Conservation (phyloP, 305 asterid species). For the Ilex paraguariensis region DNA sequence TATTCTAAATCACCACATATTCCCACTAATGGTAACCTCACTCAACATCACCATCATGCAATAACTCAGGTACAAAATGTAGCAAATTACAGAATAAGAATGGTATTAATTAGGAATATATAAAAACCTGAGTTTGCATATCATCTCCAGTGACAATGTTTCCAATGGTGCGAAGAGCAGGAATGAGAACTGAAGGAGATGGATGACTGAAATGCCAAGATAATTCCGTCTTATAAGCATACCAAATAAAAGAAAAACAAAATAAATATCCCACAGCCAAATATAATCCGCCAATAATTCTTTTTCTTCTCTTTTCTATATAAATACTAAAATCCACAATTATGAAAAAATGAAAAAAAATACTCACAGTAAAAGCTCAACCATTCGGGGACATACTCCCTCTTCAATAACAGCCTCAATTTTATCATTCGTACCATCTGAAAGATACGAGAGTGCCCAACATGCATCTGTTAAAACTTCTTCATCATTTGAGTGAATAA, state of each 20-base stretch:
- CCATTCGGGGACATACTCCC: conserved; percentile 79
- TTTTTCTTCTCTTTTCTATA: too few relatives aligned
- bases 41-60: too few relatives aligned
- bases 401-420: conserved; percentile 91
- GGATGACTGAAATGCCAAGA: conserved; percentile 56
- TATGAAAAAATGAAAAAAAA: not conserved
- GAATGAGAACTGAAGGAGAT: conserved; percentile 82
- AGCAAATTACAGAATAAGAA: not conserved
- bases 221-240: not conserved
- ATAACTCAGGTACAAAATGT: not conserved
- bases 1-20: too few relatives aligned
- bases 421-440: conserved; percentile 88
- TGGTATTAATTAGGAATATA: not conserved
- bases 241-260: conserved; percentile 13
- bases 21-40: too few relatives aligned
- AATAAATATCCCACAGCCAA: too few relatives aligned
- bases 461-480: conserved; percentile 94
- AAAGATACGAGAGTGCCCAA: conserved; percentile 94
- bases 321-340: not conserved
- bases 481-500: conserved; percentile 75
- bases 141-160: conserved; percentile 98
- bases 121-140: conserved; percentile 77
- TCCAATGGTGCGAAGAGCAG: conserved; percentile 92
- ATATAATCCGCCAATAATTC: too few relatives aligned
- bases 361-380: conserved; percentile 75